Conservation (phyloP, 306 rosid genomes). For the Leucaena leucocephala region DNA sequence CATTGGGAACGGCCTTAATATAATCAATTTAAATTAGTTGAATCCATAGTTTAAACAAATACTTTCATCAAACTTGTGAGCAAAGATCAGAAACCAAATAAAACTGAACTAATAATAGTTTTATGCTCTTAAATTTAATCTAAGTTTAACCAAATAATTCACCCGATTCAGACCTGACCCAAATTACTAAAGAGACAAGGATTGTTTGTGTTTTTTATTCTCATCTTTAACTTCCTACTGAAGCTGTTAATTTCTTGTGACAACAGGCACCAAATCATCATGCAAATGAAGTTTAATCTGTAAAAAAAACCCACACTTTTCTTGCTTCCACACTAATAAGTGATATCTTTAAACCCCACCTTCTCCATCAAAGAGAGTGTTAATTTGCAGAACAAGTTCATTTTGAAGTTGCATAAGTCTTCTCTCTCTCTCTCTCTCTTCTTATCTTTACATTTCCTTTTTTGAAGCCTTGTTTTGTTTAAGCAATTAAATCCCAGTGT, state of each 20-base stretch:
- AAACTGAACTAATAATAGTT: slow-evolving; percentile 36
- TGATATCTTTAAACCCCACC: slow-evolving; percentile 59
- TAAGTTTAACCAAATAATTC: slow-evolving; percentile 64
- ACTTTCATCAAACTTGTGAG: slow-evolving; percentile 61
- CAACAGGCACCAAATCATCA: slow-evolving; percentile 48
- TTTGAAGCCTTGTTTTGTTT: slow-evolving; percentile 5
- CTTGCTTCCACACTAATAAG: slow-evolving; percentile 60
- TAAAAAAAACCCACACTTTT: slow-evolving; percentile 62
- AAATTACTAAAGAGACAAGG: slow-evolving; percentile 40
- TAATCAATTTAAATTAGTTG: slow-evolving; percentile 39
- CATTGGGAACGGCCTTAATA: slow-evolving; percentile 25
- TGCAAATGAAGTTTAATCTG: slow-evolving; percentile 63
- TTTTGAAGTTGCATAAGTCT: slow-evolving; percentile 17
- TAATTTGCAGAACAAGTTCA: slow-evolving; percentile 32
- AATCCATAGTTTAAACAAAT: slow-evolving; percentile 41
- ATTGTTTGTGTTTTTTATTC: slow-evolving; percentile 35
- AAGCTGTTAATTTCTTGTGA: slow-evolving; percentile 38
- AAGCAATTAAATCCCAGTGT: slow-evolving; percentile 29
- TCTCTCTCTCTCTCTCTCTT: slow-evolving; percentile 20
- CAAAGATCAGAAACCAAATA: slow-evolving; percentile 37
- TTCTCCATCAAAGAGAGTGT: slow-evolving; percentile 42
- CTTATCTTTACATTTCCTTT: slow-evolving; percentile 14
- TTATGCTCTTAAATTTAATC: slow-evolving; percentile 51
- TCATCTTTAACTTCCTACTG: slow-evolving; percentile 8
- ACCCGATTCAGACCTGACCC: slow-evolving; percentile 72